Evolutionary conservation across 2,329 filamentous ascomycete genomes (phyloP).

Genomic region (Botryotinia calthae): DNA sequence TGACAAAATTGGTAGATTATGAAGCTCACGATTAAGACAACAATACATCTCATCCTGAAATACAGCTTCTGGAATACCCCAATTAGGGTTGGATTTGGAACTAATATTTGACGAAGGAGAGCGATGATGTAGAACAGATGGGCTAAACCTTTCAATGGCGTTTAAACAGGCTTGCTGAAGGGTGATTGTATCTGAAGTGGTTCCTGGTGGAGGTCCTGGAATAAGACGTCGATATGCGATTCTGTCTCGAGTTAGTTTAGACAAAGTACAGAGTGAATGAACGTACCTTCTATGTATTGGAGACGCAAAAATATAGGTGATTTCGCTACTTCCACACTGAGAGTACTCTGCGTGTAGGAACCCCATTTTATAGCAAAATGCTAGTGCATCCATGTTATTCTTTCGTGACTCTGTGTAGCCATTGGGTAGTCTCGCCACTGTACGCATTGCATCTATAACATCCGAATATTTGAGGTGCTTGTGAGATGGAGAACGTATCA

Average conservation of each 20-base stretch:
- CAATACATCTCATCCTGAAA: constrained; percentile 6
- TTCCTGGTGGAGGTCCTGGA: background rate
- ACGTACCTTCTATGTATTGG: background rate
- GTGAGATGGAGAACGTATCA: background rate
- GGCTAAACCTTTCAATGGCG: constrained; percentile 2
- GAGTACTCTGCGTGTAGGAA: background rate
- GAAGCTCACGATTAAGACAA: background rate
- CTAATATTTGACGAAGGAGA: background rate
- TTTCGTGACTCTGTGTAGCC: background rate
- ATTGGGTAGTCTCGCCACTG: background rate
- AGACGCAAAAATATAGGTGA: constrained; percentile 7
- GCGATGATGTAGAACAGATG: background rate
- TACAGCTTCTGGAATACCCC: background rate
- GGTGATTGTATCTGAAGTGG: background rate
- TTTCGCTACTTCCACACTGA: background rate
- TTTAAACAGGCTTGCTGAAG: constrained; percentile 2
- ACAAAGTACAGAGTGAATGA: background rate
- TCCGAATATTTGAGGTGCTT: background rate
- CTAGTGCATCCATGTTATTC: background rate
- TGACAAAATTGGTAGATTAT: background rate
- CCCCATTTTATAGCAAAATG: constrained; percentile 1
- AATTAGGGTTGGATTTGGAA: background rate
- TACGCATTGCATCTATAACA: background rate
- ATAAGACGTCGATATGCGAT: constrained; percentile 1
- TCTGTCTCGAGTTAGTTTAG: background rate